Evolutionary conservation across 352 stramenopile genomes (phyloP), one percentile per base, ranked within the genome.

Genomic region (Saprolegnia diclina): DNA sequence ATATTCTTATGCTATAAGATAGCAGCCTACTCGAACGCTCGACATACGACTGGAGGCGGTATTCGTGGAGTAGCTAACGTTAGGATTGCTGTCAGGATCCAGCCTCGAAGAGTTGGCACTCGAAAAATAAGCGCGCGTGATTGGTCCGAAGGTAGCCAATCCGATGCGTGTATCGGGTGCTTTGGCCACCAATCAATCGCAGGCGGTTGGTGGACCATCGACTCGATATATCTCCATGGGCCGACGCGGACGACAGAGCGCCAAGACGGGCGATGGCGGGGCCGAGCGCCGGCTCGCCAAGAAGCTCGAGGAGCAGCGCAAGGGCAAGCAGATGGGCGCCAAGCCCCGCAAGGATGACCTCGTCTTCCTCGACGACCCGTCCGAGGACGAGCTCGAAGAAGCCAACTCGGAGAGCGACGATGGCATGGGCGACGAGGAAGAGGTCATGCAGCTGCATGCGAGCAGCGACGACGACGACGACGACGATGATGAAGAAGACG

Each of bases 301-400:
- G 54, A 86, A 90, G 67, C 56, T 65, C 4, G 56, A 65, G 7
- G 71, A 84, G 69, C 75, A 88, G 64, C 64, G 89, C 26, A 83
- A 88, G 72, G 89, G 74, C 72, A 77, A 26, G 80, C 71, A 21
- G 76, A 91, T 57, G 79, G 91, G 64, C n/a, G 22, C 22, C 37
- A 19, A 38, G 56, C 35, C 35, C 35, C 21, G 24, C 9, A 50
- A 79, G 1, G 81, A 81, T 45, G 84, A 94, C 77, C 75, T 94
- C n/a, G 79, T 82, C 68, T 92, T 94, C 77, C 90, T 83, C 61
- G 86, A 92, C 70, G 83, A 94, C 48, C 86, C 86, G 62, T 94
- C 86, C 1, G 83, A 89, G 45, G 78, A 89, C 69, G 83, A 94
- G 35, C 77, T 80, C 67, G 75, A 81, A 73, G 81, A 89, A 48